Evolutionary conservation across 805 yeast genomes (phyloP).

Genomic region (Wickerhamiella alocasiicola): DNA sequence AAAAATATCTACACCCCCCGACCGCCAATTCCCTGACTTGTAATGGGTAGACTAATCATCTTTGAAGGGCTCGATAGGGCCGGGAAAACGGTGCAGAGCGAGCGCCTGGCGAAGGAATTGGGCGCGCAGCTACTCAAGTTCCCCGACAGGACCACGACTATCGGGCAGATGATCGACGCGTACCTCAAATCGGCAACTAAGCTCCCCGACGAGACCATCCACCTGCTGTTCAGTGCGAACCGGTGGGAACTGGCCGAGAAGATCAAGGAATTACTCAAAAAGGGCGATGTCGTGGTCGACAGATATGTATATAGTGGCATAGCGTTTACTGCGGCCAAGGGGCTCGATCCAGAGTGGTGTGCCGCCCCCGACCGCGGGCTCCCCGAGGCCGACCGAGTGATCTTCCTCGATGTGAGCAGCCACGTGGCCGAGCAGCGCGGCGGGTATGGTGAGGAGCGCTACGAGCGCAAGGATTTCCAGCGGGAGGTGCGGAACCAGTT

Average conservation of each 20-base stretch:
- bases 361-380: constrained; percentile 68
- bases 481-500: constrained; percentile 53
- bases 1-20: too few species aligned
- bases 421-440: constrained; percentile 38
- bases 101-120: constrained; percentile 28
- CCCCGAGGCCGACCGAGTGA: constrained; percentile 71
- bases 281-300: constrained; percentile 65
- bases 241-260: constrained; percentile 69
- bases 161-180: constrained; percentile 65
- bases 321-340: constrained; percentile 84
- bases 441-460: constrained; percentile 91
- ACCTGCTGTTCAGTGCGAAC: constrained; percentile 80
- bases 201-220: constrained; percentile 69
- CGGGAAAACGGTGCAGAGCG: constrained; percentile 82
- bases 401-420: constrained; percentile 56
- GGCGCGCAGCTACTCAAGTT: constrained; percentile 51
- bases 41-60: constrained; percentile 61
- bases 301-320: constrained; percentile 88
- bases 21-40: not conserved
- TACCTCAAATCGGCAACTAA: constrained; percentile 43
- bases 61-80: constrained; percentile 92
- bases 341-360: constrained; percentile 65
- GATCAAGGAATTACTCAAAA: constrained; percentile 34
- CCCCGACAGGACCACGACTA: constrained; percentile 75
- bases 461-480: constrained; percentile 69